Percentiles rank a stretch among this genome's conserved stretches.
phyloP scores from a whole-genome alignment of 2,329 filamentous ascomycete species.

The Mollisiaceae sp. region DNA sequence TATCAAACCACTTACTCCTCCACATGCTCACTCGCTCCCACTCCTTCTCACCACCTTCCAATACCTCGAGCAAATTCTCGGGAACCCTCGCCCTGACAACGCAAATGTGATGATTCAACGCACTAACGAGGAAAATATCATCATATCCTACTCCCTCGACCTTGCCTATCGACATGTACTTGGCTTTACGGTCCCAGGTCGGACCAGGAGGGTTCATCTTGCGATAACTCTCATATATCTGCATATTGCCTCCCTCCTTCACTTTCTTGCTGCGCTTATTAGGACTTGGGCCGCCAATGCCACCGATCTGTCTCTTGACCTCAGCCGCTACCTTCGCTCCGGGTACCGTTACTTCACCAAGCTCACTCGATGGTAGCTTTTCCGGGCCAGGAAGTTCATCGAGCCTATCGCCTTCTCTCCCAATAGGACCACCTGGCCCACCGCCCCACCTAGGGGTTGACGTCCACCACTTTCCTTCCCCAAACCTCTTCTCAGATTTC shows the following conservation, averaged over 20 bases:
- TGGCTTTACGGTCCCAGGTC: slow-evolving; percentile 65
- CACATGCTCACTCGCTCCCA: slow-evolving; percentile 54
- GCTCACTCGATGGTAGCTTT: slow-evolving; percentile 1
- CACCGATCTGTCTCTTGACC: slow-evolving; percentile 28
- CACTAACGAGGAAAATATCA: slow-evolving; percentile 66
- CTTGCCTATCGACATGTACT: slow-evolving; percentile 63
- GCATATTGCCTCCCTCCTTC: slow-evolving; percentile 46
- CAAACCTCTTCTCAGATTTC: slow-evolving; percentile 59
- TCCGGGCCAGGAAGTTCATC: slow-evolving; percentile 19
- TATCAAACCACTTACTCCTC: slow-evolving; percentile 66
- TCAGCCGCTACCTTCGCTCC: slow-evolving; percentile 25
- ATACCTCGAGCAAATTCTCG: slow-evolving; percentile 54
- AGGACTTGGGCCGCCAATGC: slow-evolving; percentile 27
- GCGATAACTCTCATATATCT: slow-evolving; percentile 68
- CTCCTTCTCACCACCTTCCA: slow-evolving; percentile 52
- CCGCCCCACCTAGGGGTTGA: slow-evolving; percentile 66
- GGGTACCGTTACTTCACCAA: background rate
- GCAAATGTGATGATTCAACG: slow-evolving; percentile 65
- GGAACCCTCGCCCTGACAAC: slow-evolving; percentile 65
- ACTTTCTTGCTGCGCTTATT: slow-evolving; percentile 30
- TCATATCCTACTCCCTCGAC: slow-evolving; percentile 55
- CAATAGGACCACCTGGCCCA: slow-evolving; percentile 65
- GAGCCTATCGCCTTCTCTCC: slow-evolving; percentile 54
- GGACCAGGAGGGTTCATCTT: slow-evolving; percentile 62
- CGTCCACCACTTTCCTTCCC: slow-evolving; percentile 66